Base-by-base conservation (phyloP, 164 flowering plant genomes). In the Houttuynia cordata region DNA sequence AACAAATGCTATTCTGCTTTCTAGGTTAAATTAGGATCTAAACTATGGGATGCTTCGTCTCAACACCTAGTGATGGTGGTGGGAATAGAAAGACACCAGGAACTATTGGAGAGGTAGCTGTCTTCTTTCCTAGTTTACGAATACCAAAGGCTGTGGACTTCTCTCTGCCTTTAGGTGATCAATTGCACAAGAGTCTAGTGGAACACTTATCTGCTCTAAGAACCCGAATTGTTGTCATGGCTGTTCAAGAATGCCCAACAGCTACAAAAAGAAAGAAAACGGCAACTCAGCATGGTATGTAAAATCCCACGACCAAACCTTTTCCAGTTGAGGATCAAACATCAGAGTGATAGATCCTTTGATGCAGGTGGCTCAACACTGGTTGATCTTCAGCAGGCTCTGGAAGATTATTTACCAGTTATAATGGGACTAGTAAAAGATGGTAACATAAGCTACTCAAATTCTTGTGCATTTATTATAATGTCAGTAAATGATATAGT, bases 221-320 rank as follows among this genome's bases (percentile, higher is more conserved):
- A 71, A 79, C 87, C 58, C 79, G 86, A 65, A 79, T 88, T 34
- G 90, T 86, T 63, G 87, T 81, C 40, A 79, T 88, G 87, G 90
- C 82, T 61, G 82, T 76, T 62, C 90, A 86, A 63, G 90, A 88
- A 71, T 87, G 74, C 21, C 90, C 83, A 15, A 76, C 81, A 51
- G 66, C 81, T 59, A 70, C 85, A 49, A 79, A 84, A 69, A 81
- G 79, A 64, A 81, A 84, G 62, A 88, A 71, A 77, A 79, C 82
- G 57, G 85, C 86, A 53, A 82, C 96, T 21, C 92, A 84, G 70
- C 91, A 88, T 71, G 96, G 96, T 88, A 52, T 0, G 86, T 70
- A 60, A 7, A 21, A 15, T 30, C 18, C 19, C 54, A 23, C 0
- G 42, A 40, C 49, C 17, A 2, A 42, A 40, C 3, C 20, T 23